phyloP scores from a whole-genome alignment of 495 filamentous ascomycete genomes.

The Penicillium daleae region DNA sequence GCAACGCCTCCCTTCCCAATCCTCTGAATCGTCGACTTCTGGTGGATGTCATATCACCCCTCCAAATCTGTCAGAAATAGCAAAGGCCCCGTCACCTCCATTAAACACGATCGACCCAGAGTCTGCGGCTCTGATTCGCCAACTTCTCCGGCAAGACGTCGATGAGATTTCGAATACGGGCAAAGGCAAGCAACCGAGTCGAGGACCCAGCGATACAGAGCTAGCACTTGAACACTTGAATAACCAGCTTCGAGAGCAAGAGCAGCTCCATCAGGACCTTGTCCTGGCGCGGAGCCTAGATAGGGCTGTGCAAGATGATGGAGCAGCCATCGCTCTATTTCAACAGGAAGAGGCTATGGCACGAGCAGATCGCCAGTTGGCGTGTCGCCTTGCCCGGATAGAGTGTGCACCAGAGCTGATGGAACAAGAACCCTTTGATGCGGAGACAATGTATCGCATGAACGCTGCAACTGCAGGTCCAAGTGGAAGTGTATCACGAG shows the following conservation, averaged over 20 bases:
- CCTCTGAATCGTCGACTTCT: too few species aligned
- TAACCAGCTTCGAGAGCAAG: neutral
- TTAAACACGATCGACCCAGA: neutral
- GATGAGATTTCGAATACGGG: neutral
- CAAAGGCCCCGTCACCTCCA: neutral
- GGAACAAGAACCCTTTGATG: neutral
- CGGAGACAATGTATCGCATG: neutral
- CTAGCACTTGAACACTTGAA: neutral
- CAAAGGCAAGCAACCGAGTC: neutral
- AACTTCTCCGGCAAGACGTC: neutral
- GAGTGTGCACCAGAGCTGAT: neutral
- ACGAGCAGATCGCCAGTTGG: neutral
- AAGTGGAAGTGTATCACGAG: neutral
- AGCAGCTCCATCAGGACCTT: neutral
- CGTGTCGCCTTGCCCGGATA: neutral
- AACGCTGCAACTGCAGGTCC: neutral
- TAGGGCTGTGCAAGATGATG: neutral
- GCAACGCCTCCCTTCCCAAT: too few species aligned
- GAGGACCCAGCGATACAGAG: neutral
- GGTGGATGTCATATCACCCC: too few species aligned
- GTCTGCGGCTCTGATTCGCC: neutral
- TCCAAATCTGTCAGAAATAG: too few species aligned
- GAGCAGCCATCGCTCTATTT: neutral
- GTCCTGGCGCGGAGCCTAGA: neutral
- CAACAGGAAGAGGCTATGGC: neutral